phyloP scores from a whole-genome alignment of 73 alveolate species.

The Diophrys appendiculata region DNA sequence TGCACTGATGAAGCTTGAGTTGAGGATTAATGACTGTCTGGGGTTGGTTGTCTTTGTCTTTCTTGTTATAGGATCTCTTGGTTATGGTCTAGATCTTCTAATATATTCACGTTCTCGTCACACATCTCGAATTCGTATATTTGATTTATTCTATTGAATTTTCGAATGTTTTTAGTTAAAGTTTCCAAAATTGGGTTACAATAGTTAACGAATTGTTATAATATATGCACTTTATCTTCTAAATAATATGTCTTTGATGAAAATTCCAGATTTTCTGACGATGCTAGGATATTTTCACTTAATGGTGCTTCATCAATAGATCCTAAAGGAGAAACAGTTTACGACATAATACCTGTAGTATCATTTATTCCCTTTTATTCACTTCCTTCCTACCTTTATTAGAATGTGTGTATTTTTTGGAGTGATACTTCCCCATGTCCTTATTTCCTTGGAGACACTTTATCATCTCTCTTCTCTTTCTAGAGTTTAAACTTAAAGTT shows the following conservation, averaged over 20 bases:
- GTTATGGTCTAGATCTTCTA: not conserved
- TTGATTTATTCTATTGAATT: slow-evolving; percentile 31
- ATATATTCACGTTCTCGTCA: not conserved
- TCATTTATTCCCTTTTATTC: not conserved
- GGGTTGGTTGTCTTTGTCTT: not conserved
- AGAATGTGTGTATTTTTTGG: not conserved
- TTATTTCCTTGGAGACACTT: not conserved
- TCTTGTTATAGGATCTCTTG: not conserved
- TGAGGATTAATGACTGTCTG: slow-evolving; percentile 3
- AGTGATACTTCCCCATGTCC: not conserved
- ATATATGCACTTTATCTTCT: slow-evolving; percentile 37
- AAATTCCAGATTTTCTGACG: too few relatives aligned
- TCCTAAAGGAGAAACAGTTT: too few relatives aligned
- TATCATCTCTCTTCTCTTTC: not conserved
- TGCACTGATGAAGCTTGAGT: slow-evolving; percentile 30
- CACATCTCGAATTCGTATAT: not conserved
- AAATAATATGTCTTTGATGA: slow-evolving; percentile 33
- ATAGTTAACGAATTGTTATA: slow-evolving; percentile 24
- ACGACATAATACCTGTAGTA: not conserved
- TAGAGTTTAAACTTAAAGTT: not conserved
- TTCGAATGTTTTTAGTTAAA: slow-evolving; percentile 5
- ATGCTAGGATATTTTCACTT: too few relatives aligned
- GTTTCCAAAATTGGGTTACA: slow-evolving; percentile 43
- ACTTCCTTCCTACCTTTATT: not conserved
- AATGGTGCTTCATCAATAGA: not conserved